A percentile compares a stretch with the other conserved stretches of the same genome.
Conservation (phyloP, 768 basidiomycete genomes). For the Leccinum incarnatum region DNA sequence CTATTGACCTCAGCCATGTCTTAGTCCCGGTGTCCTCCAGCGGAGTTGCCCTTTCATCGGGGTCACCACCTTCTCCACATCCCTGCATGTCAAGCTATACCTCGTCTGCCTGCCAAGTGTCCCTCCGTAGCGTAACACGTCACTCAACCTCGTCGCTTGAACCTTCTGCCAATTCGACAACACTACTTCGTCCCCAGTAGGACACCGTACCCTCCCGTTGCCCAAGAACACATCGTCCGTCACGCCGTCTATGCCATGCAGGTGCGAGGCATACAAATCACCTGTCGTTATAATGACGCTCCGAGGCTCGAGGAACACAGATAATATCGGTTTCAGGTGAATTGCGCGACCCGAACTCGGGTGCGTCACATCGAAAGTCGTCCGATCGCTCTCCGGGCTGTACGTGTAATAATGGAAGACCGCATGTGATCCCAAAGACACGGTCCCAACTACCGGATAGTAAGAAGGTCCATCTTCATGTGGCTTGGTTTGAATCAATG, state of each 20-base stretch:
- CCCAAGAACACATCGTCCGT: constrained; percentile 46
- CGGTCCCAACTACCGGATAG: constrained; percentile 83
- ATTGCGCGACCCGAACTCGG: constrained; percentile 49
- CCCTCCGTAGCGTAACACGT: constrained; percentile 47
- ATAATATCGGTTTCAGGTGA: constrained; percentile 60
- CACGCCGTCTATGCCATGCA: constrained; percentile 78
- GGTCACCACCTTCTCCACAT: constrained; percentile 59
- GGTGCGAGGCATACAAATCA: constrained; percentile 57
- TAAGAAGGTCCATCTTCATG: constrained; percentile 93
- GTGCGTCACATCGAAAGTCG: constrained; percentile 16
- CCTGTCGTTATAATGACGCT: constrained; percentile 77
- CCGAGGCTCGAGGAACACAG: constrained; percentile 79
- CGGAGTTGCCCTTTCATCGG: not conserved
- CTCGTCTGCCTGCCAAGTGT: constrained; percentile 55
- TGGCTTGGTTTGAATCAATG: constrained; percentile 47
- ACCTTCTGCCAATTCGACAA: constrained; percentile 64
- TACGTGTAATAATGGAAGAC: constrained; percentile 84
- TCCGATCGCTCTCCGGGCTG: constrained; percentile 19
- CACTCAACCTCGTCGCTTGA: constrained; percentile 36
- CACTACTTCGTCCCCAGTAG: constrained; percentile 29
- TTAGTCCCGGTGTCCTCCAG: not conserved
- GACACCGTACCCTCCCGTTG: constrained; percentile 16
- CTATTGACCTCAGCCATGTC: not conserved
- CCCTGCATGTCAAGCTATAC: constrained; percentile 85
- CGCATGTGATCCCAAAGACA: constrained; percentile 82